Base-by-base conservation (phyloP, 345 rosid species). In the Corymbia maculata region DNA sequence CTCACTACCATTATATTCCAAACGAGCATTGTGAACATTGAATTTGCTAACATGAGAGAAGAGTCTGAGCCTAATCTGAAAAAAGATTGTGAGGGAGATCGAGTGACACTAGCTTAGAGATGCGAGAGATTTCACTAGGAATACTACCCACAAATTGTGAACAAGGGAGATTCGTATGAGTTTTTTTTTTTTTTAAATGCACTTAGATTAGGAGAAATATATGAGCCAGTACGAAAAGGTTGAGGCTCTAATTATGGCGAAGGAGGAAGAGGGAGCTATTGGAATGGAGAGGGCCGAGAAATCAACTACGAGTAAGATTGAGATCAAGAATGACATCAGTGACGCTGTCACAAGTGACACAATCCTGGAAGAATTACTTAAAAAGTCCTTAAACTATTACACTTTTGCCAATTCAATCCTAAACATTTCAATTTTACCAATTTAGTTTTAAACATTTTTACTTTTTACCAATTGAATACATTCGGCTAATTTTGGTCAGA, bases 61-160 rank as follows among this genome's bases (percentile, higher is more conserved):
- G 13, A 22, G 86, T 1, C 1, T 5, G 21, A 26, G 14, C 22
- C 3, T 22, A 4, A 22, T 22, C 4, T 28, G 4, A 1, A 5
- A 52, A 1, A 22, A 4, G 4, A 22, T 9, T 1, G 12, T 0
- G 4, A 22, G 64, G 26, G 68, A 85, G 86, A 49, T 85, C 16
- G 9, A 85, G 55, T n/a, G 53, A 85, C 51, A 26, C 86, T 1
- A 50, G 24, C 42, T 85, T 85, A 6, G 86, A 85, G 32, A 85
- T 42, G 4, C 2, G 42, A 85, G 53, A 13, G 86, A 85, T 85
- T 85, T 50, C 86, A 15, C 53, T 24, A 5, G 42, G 57, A 85
- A 84, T 2, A 2, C 1, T 3, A 49, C 55, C 30, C 7, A 3
- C 2, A 26, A 59, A 26, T 1, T 26, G 30, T 11, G 68, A 59